Evolutionary conservation across 805 yeast species (phyloP).

Genomic region (Saccharomycopsis sp.): DNA sequence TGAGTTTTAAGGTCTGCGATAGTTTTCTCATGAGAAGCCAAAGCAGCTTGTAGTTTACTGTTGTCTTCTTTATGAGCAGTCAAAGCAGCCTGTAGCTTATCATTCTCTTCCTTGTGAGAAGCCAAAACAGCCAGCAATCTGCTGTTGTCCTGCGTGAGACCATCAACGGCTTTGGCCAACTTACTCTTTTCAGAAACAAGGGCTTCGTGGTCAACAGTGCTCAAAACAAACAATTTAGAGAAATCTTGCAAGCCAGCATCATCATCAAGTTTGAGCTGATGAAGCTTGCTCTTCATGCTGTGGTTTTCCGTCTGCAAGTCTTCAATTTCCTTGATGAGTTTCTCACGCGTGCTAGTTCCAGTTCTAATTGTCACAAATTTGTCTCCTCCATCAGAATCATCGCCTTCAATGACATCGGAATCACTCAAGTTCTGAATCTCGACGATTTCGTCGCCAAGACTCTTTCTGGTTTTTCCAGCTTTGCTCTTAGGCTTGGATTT

Average conservation of each 20-base stretch:
- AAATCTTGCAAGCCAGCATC: background rate
- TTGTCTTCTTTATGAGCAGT: background rate
- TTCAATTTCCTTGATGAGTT: background rate
- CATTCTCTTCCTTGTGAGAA: too few relatives aligned
- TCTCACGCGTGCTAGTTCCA: background rate
- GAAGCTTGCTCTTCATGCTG: background rate
- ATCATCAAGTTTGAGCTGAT: conserved; percentile 1
- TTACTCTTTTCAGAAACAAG: background rate
- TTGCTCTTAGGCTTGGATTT: background rate
- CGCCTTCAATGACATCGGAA: conserved; percentile 13
- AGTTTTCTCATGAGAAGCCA: background rate
- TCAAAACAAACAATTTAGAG: background rate
- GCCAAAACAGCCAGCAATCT: too few relatives aligned
- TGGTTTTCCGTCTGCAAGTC: background rate
- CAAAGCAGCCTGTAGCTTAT: background rate
- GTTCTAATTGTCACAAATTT: background rate
- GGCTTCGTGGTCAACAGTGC: background rate
- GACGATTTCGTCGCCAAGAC: conserved; percentile 20
- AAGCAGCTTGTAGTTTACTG: background rate
- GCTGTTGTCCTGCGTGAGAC: background rate
- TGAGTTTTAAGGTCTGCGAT: background rate
- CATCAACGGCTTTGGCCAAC: background rate
- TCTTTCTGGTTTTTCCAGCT: conserved; percentile 11
- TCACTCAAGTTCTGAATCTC: conserved; percentile 14
- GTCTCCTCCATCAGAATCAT: conserved; percentile 3